A percentile compares a stretch with the other conserved stretches of the same genome.
These are phyloP conservation scores for Fennellomyces sp. DNA, from an alignment of 371 early-diverging fungal genomes.

Conservation along the genomic window DNA sequence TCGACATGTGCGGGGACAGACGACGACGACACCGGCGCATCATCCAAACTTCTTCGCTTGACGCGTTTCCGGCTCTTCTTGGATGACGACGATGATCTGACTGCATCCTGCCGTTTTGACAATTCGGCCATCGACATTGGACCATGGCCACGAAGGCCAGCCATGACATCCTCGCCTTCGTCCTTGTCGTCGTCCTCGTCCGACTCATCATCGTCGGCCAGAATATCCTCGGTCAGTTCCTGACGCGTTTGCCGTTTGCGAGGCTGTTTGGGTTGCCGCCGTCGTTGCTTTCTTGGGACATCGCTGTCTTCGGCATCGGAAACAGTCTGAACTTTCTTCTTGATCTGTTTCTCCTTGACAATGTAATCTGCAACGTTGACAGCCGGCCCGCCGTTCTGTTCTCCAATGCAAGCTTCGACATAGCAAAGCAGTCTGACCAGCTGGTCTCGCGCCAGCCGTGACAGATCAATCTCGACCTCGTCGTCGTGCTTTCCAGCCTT, in stretches of 20 bases:
- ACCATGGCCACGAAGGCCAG: slow-evolving; percentile 13
- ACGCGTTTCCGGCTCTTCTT: slow-evolving; percentile 4
- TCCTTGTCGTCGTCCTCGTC: slow-evolving; percentile 7
- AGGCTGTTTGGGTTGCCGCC: slow-evolving; percentile 4
- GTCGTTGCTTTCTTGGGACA: slow-evolving; percentile 2
- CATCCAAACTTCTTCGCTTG: not conserved
- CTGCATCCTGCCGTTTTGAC: slow-evolving; percentile 19
- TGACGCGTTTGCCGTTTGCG: not conserved
- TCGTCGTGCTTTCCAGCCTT: slow-evolving; percentile 23
- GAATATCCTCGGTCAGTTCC: slow-evolving; percentile 15
- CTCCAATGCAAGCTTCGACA: slow-evolving; percentile 52
- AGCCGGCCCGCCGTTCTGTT: slow-evolving; percentile 49
- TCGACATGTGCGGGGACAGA: not conserved
- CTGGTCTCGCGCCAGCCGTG: slow-evolving; percentile 48
- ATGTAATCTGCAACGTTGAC: slow-evolving; percentile 43
- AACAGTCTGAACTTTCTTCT: slow-evolving; percentile 16
- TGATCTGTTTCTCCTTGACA: slow-evolving; percentile 18
- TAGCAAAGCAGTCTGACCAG: slow-evolving; percentile 42
- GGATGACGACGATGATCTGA: not conserved
- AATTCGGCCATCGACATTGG: slow-evolving; percentile 48
- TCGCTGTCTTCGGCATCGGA: slow-evolving; percentile 19
- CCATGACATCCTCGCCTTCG: not conserved
- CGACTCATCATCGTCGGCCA: slow-evolving; percentile 1
- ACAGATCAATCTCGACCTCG: slow-evolving; percentile 52
- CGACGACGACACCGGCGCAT: slow-evolving; percentile 2